Evolutionary conservation across 192 early-diverging fungal species (phyloP).

Genomic region (Funneliformis geosporum): DNA sequence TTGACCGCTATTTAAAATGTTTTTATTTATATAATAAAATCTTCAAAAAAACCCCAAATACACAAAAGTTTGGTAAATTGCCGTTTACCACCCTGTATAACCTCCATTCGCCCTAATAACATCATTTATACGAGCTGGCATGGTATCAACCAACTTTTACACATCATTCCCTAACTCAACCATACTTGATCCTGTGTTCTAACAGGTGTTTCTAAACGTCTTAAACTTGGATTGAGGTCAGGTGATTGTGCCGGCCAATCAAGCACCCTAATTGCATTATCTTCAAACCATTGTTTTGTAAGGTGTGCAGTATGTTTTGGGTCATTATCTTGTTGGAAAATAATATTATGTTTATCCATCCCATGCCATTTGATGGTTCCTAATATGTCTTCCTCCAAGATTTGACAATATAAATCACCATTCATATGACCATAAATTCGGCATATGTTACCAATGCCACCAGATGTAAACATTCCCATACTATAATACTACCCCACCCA

Average conservation of each 20-base stretch:
- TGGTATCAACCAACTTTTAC: too few species aligned
- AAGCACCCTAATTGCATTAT: slow-evolving; percentile 15
- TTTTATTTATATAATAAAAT: too few species aligned
- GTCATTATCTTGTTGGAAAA: background rate
- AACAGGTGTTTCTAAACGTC: too few species aligned
- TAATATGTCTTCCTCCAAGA: slow-evolving; percentile 10
- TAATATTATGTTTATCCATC: background rate
- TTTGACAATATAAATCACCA: slow-evolving; percentile 10
- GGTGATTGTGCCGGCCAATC: too few species aligned
- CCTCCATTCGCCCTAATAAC: slow-evolving; percentile 1
- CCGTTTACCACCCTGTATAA: too few species aligned
- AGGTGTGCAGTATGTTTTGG: background rate
- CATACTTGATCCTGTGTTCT: too few species aligned
- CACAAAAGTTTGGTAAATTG: too few species aligned
- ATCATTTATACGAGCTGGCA: too few species aligned
- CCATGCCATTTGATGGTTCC: background rate
- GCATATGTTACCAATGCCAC: slow-evolving; percentile 8
- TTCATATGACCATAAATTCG: slow-evolving; percentile 9
- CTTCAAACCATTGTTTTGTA: slow-evolving; percentile 17
- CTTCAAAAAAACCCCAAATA: too few species aligned
- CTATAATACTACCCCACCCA: slow-evolving; percentile 11
- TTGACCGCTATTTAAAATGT: too few species aligned
- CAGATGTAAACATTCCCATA: slow-evolving; percentile 20
- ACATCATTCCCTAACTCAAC: too few species aligned
- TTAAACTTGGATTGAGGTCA: too few species aligned